Conservation (phyloP, 2,329 filamentous ascomycete species). For the Verticillium albo-atrum region DNA sequence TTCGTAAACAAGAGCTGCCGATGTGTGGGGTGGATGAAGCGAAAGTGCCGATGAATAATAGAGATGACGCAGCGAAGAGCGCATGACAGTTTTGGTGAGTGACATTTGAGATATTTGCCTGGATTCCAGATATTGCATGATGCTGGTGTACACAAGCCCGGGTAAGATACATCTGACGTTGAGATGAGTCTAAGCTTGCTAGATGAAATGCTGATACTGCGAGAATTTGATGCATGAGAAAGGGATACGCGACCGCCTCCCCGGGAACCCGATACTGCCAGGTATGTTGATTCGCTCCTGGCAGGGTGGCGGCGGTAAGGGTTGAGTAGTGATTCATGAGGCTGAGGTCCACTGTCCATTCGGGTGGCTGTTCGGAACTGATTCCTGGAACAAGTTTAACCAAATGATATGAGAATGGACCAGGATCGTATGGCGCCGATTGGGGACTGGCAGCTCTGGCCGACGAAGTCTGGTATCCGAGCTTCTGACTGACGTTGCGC, state of each 20-base stretch:
- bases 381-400: background rate
- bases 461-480: constrained; percentile 1
- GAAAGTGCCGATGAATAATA: constrained; percentile 23
- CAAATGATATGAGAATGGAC: background rate
- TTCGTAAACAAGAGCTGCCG: constrained; percentile 8
- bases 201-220: constrained; percentile 22
- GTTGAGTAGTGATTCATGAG: constrained; percentile 27
- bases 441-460: constrained; percentile 13
- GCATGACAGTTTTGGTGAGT: constrained; percentile 21
- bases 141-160: constrained; percentile 24
- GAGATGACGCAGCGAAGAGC: constrained; percentile 22
- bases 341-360: constrained; percentile 26
- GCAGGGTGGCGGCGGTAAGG: constrained; percentile 20
- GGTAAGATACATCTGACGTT: constrained; percentile 13
- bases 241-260: constrained; percentile 17
- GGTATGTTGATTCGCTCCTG: constrained; percentile 16
- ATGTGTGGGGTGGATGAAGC: constrained; percentile 14
- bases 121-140: constrained; percentile 20
- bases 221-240: constrained; percentile 23
- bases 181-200: constrained; percentile 16
- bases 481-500: too few relatives aligned
- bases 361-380: background rate
- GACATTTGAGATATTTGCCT: constrained; percentile 15
- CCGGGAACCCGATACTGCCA: constrained; percentile 21
- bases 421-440: constrained; percentile 1